These are phyloP conservation scores for Darksidea phi DNA, from an alignment of 495 filamentous ascomycete genomes.

Conservation along the genomic window DNA sequence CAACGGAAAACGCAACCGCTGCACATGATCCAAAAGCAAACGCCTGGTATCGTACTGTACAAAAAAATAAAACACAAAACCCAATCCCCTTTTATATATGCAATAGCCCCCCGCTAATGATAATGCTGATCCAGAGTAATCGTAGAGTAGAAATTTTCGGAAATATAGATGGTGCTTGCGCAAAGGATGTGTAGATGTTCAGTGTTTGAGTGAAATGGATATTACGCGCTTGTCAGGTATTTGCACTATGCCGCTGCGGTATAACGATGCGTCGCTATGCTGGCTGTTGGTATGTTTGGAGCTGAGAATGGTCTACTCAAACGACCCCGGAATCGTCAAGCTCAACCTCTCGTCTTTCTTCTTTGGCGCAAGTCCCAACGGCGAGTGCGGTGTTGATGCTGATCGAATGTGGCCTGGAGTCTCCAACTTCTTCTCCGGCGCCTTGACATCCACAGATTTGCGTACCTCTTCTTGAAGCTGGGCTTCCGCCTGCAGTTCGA, in stretches of 20 bases:
- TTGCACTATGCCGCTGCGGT: too few species aligned
- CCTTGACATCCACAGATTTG: conserved; percentile 17
- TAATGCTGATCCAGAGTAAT: background rate
- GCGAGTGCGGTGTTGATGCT: conserved; percentile 5
- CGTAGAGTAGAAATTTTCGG: background rate
- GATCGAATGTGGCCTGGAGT: background rate
- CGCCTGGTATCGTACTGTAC: conserved; percentile 26
- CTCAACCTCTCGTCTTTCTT: conserved; percentile 32
- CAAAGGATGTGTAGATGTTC: too few species aligned
- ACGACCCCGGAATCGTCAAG: conserved; percentile 35
- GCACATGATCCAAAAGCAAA: background rate
- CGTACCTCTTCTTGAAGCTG: conserved; percentile 31
- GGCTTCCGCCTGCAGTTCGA: conserved; percentile 20
- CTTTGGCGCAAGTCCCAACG: background rate
- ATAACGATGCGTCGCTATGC: too few species aligned
- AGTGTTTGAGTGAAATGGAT: too few species aligned
- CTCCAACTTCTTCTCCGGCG: background rate
- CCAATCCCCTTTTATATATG: conserved; percentile 13
- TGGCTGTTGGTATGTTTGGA: background rate
- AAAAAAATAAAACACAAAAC: background rate
- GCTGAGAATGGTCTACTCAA: conserved; percentile 16
- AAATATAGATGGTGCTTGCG: background rate
- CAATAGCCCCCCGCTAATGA: conserved; percentile 6
- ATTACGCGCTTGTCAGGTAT: too few species aligned
- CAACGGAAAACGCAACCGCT: too few species aligned